These are phyloP conservation scores for Fusarium odoratissimum DNA, from an alignment of 2,329 filamentous ascomycete genomes.

Conservation along the genomic window DNA sequence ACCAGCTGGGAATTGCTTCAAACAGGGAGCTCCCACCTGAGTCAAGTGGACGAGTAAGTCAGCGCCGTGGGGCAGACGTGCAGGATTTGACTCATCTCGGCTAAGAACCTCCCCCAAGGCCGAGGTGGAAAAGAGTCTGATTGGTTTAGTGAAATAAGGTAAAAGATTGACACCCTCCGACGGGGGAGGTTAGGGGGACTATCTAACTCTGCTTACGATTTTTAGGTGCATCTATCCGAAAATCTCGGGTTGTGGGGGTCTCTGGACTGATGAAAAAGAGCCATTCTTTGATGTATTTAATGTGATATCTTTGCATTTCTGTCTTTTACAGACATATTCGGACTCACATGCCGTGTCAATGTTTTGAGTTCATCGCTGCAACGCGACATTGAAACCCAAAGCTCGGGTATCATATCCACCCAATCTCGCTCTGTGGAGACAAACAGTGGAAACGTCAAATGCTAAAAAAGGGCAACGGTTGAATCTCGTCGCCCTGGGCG, in stretches of 20 bases:
- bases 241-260: neutral
- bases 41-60: conserved; percentile 12
- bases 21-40: neutral
- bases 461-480: conserved; percentile 8
- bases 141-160: conserved; percentile 18
- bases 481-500: neutral
- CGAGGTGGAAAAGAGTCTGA: neutral
- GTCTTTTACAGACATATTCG: neutral
- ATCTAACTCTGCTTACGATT: neutral
- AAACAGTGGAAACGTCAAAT: conserved; percentile 1
- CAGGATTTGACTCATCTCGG: conserved; percentile 27
- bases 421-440: conserved; percentile 24
- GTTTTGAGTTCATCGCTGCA: neutral
- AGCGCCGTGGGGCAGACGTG: neutral
- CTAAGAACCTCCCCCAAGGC: neutral
- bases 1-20: conserved; percentile 23
- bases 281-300: neutral
- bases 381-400: conserved; percentile 13
- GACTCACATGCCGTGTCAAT: neutral
- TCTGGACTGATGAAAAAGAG: neutral
- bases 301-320: too few relatives aligned
- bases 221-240: conserved; percentile 9
- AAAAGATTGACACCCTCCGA: conserved; percentile 8
- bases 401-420: conserved; percentile 23
- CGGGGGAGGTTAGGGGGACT: neutral